Conservation (phyloP, 371 early-diverging fungal genomes). For the Capniomyces stellatus region DNA sequence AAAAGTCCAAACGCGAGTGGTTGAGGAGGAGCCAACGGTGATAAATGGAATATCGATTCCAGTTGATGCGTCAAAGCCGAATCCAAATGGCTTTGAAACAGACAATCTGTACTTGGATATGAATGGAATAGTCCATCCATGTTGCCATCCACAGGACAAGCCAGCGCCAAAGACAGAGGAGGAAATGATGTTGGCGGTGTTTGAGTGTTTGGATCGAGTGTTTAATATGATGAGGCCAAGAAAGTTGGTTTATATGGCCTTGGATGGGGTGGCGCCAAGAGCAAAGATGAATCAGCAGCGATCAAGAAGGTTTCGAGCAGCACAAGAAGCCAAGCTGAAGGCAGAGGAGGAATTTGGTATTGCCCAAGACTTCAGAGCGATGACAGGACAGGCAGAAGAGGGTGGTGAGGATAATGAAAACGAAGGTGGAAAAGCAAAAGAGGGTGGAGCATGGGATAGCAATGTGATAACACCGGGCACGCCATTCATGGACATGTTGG, state of each 20-base stretch:
- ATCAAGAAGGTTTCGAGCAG: slow-evolving; percentile 86
- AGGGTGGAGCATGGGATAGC: slow-evolving; percentile 75
- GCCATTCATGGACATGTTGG: slow-evolving; percentile 62
- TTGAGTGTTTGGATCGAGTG: slow-evolving; percentile 89
- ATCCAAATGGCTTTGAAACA: slow-evolving; percentile 83
- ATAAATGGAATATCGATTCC: slow-evolving; percentile 58
- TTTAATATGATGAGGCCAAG: slow-evolving; percentile 82
- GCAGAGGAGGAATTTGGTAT: slow-evolving; percentile 47
- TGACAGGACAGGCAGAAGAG: slow-evolving; percentile 36
- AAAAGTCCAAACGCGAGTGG: slow-evolving; percentile 55
- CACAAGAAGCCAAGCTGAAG: slow-evolving; percentile 64
- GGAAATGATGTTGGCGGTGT: slow-evolving; percentile 90
- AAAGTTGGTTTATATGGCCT: slow-evolving; percentile 92
- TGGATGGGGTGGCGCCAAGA: slow-evolving; percentile 96
- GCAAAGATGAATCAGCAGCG: slow-evolving; percentile 99
- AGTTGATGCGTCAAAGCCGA: slow-evolving; percentile 72
- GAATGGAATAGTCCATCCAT: slow-evolving; percentile 99
- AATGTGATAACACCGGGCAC: slow-evolving; percentile 98
- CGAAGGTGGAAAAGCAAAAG: slow-evolving; percentile 28
- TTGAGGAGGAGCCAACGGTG: slow-evolving; percentile 48
- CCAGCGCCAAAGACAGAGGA: slow-evolving; percentile 77
- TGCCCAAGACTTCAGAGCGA: slow-evolving; percentile 38
- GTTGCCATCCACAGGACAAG: slow-evolving; percentile 86
- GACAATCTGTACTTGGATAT: slow-evolving; percentile 98
- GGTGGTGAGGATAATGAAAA: slow-evolving; percentile 30